Conservation (phyloP, 768 basidiomycete species). For the Kwoniella botswanensis region DNA sequence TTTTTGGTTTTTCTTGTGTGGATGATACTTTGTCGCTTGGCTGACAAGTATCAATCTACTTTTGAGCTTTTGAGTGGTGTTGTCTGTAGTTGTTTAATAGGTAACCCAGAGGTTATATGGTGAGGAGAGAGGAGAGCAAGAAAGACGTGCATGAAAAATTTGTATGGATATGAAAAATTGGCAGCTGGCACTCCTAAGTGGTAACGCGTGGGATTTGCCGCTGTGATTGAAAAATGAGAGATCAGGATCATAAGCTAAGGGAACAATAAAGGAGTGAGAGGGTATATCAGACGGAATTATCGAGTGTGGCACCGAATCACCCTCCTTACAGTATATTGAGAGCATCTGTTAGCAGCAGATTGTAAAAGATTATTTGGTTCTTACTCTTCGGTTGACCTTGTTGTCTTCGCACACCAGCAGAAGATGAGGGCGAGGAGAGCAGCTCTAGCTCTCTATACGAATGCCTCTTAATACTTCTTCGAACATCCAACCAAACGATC, state of each 20-base stretch:
- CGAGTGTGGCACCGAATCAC: background rate
- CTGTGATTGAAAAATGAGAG: background rate
- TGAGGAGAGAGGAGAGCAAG: conserved; percentile 24
- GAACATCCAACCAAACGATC: conserved; percentile 21
- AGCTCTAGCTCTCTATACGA: background rate
- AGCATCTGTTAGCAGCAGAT: background rate
- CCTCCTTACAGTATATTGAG: no score
- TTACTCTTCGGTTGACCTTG: background rate
- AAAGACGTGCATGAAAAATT: conserved; percentile 14
- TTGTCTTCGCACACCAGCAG: no score
- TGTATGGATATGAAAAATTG: conserved; percentile 8
- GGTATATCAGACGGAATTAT: background rate
- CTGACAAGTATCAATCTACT: conserved; percentile 44
- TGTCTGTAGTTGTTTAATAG: conserved; percentile 16
- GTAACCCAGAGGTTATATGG: conserved; percentile 34
- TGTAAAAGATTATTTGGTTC: background rate
- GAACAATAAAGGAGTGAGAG: background rate
- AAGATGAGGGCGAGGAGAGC: no score
- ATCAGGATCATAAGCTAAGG: background rate
- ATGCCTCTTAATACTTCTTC: conserved; percentile 11
- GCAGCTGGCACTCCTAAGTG: no score
- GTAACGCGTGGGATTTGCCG: background rate
- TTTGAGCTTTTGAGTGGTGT: conserved; percentile 25
- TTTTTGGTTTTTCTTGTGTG: conserved; percentile 30
- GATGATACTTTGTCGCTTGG: conserved; percentile 40